Conservation (phyloP, 805 yeast genomes). For the Teunomyces atbi region DNA sequence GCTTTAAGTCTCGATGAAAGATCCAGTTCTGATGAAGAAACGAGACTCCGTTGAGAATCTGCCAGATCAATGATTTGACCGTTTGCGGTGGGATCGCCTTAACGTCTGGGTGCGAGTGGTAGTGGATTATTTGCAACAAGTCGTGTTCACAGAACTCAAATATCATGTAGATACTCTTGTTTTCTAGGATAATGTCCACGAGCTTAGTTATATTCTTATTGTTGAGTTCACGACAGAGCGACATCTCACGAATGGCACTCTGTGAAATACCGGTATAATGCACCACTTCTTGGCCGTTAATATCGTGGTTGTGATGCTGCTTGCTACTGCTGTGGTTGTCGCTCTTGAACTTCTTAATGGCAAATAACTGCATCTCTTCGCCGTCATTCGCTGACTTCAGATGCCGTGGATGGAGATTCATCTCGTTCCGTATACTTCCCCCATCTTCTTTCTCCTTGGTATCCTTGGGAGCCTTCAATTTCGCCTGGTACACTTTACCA, state of each 20-base stretch:
- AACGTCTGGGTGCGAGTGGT: conserved; percentile 86
- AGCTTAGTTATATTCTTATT: conserved; percentile 79
- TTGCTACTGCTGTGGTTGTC: conserved; percentile 50
- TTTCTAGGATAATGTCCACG: conserved; percentile 81
- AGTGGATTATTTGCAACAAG: conserved; percentile 87
- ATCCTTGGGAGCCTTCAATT: conserved; percentile 32
- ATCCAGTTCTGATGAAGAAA: conserved; percentile 96
- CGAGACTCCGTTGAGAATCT: conserved; percentile 85
- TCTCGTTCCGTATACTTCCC: background rate
- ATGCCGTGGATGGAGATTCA: conserved; percentile 1
- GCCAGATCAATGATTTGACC: conserved; percentile 86
- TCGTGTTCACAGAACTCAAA: conserved; percentile 97
- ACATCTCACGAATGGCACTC: conserved; percentile 94
- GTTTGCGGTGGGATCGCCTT: conserved; percentile 75
- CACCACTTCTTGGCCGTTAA: conserved; percentile 77
- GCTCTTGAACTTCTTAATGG: conserved; percentile 93
- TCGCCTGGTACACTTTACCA: conserved; percentile 92
- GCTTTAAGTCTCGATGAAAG: conserved; percentile 91
- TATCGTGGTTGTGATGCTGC: conserved; percentile 34
- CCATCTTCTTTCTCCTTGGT: conserved; percentile 4
- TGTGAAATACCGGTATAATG: conserved; percentile 96
- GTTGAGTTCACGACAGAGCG: conserved; percentile 81
- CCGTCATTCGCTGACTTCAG: conserved; percentile 7
- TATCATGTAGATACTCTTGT: conserved; percentile 88
- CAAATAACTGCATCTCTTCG: conserved; percentile 47